These are phyloP conservation scores for Apiotrichum gracile DNA, from an alignment of 1,284 basidiomycete genomes.

Conservation along the genomic window DNA sequence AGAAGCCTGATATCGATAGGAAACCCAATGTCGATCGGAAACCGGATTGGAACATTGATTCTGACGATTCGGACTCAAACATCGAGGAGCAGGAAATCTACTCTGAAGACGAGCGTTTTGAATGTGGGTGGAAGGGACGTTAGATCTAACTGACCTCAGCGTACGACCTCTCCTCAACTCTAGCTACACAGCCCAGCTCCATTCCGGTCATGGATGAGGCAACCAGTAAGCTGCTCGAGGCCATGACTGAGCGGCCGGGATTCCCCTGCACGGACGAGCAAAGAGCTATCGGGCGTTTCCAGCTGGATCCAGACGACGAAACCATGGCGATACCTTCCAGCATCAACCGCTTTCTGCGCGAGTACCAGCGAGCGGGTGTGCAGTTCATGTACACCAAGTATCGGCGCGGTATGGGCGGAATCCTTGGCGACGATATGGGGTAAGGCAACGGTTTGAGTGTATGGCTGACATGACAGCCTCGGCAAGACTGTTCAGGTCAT, in stretches of 20 bases:
- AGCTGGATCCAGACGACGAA: slow-evolving; percentile 19
- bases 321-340: slow-evolving; percentile 42
- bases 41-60: background rate
- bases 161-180: background rate
- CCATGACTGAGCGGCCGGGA: slow-evolving; percentile 12
- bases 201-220: background rate
- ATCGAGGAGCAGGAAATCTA: slow-evolving; percentile 15
- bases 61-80: background rate
- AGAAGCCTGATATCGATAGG: slow-evolving; percentile 5
- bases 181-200: background rate
- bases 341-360: slow-evolving; percentile 50
- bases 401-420: slow-evolving; percentile 42
- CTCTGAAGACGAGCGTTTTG: slow-evolving; percentile 27
- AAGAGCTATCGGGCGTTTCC: slow-evolving; percentile 17
- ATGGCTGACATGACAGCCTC: slow-evolving; percentile 18
- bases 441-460: slow-evolving; percentile 6
- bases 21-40: background rate
- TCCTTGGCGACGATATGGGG: slow-evolving; percentile 54
- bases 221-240: background rate
- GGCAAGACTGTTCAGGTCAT: slow-evolving; percentile 47
- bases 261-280: slow-evolving; percentile 20
- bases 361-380: slow-evolving; percentile 50
- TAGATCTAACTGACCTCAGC: background rate
- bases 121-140: background rate
- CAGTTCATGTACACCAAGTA: slow-evolving; percentile 50